phyloP scores from a whole-genome alignment of 306 rosid species.

The Myrica gale region DNA sequence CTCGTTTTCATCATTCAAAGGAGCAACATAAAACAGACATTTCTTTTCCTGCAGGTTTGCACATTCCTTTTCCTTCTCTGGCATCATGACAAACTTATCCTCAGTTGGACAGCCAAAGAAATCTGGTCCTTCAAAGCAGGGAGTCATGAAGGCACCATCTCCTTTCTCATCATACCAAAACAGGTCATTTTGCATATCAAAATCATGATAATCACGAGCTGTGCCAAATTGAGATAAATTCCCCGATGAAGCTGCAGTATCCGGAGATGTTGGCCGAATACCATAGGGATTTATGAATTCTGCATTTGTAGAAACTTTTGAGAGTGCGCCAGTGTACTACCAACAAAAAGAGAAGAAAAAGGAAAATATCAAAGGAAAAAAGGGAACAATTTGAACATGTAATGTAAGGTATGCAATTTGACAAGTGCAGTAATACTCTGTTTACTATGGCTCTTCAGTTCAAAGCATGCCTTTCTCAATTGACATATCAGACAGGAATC shows the following conservation, averaged over 20 bases:
- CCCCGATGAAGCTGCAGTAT: constrained; percentile 64
- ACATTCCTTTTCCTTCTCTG: constrained; percentile 42
- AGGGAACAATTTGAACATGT: not conserved
- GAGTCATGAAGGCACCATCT: constrained; percentile 72
- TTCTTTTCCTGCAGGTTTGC: constrained; percentile 46
- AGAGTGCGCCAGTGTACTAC: constrained; percentile 19
- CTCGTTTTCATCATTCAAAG: constrained; percentile 30
- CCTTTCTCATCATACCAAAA: constrained; percentile 78
- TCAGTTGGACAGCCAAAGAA: constrained; percentile 65
- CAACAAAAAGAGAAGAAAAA: constrained; percentile 19
- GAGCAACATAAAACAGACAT: constrained; percentile 43
- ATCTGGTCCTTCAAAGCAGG: constrained; percentile 67
- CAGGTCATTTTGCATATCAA: constrained; percentile 70
- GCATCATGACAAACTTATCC: constrained; percentile 81
- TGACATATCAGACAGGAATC: not conserved
- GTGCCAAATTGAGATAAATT: constrained; percentile 84
- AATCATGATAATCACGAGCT: constrained; percentile 81
- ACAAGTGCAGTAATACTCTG: not conserved
- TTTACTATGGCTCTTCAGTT: not conserved
- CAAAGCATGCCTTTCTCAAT: not conserved
- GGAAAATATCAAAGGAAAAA: not conserved
- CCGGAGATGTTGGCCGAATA: constrained; percentile 60
- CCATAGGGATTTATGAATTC: constrained; percentile 91
- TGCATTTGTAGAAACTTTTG: constrained; percentile 35
- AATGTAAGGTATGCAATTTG: not conserved